These are phyloP conservation scores for Pichia kudriavzevii DNA, from an alignment of 1,139 yeast species.

Conservation along the genomic window DNA sequence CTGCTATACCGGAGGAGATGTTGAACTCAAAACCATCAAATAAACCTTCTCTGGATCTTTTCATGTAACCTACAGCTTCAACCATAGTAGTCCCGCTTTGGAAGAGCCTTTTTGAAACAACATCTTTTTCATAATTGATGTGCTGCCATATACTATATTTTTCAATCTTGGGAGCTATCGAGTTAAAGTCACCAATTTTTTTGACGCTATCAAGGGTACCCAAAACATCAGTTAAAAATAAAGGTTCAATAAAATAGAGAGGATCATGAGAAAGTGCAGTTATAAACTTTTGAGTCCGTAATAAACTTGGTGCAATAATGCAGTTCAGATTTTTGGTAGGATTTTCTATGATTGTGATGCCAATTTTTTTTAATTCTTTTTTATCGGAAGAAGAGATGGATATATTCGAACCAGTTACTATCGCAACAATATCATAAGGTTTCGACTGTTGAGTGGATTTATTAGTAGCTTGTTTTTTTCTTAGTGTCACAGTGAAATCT, in stretches of 20 bases:
- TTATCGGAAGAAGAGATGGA: slow-evolving; percentile 33
- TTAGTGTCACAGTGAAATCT: slow-evolving; percentile 7
- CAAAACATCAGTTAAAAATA: slow-evolving; percentile 38
- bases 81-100: slow-evolving; percentile 26
- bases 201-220: slow-evolving; percentile 30
- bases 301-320: slow-evolving; percentile 67
- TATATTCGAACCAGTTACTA: slow-evolving; percentile 59
- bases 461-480: slow-evolving; percentile 3
- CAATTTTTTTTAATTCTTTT: slow-evolving; percentile 31
- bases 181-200: slow-evolving; percentile 19
- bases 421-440: slow-evolving; percentile 37
- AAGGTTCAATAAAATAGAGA: slow-evolving; percentile 36
- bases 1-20: slow-evolving; percentile 56
- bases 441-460: slow-evolving; percentile 9
- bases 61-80: slow-evolving; percentile 24
- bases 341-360: slow-evolving; percentile 38
- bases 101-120: slow-evolving; percentile 21
- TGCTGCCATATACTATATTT: slow-evolving; percentile 26
- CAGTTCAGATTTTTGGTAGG: slow-evolving; percentile 27
- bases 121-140: slow-evolving; percentile 26
- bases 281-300: slow-evolving; percentile 83
- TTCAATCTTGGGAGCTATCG: slow-evolving; percentile 26
- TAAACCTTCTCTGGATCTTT: slow-evolving; percentile 28
- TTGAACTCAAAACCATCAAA: slow-evolving; percentile 46
- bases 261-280: slow-evolving; percentile 35